phyloP scores from a whole-genome alignment of 1,284 basidiomycete genomes.

The Ustilago sp. region DNA sequence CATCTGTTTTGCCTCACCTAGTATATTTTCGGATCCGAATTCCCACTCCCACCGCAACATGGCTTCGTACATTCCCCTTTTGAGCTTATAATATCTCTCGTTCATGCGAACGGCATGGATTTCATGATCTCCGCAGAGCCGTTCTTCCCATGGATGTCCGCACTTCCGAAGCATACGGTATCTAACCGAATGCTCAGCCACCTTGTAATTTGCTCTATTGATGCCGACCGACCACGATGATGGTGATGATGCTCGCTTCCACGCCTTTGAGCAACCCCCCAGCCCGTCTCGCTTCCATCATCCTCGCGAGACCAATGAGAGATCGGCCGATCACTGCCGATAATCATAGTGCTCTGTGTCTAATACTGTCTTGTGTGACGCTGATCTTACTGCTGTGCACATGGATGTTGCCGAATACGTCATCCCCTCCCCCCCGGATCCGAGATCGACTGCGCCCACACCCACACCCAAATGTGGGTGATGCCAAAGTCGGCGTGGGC shows the following conservation, averaged over 20 bases:
- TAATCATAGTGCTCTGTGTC: not conserved
- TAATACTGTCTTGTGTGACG: too few relatives aligned
- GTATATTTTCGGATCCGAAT: not conserved
- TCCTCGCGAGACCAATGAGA: not conserved
- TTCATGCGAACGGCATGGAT: slow-evolving; percentile 1
- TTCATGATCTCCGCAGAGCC: slow-evolving; percentile 3
- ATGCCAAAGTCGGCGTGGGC: not conserved
- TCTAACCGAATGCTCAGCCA: not conserved
- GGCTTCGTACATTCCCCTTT: not conserved
- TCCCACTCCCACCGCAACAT: not conserved
- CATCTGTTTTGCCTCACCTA: not conserved
- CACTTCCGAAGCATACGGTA: not conserved
- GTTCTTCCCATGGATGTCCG: slow-evolving; percentile 2
- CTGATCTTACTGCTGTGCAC: too few relatives aligned
- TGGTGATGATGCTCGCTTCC: not conserved
- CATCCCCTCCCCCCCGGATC: not conserved
- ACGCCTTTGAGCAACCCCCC: not conserved
- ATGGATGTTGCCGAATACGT: too few relatives aligned
- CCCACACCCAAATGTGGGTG: not conserved
- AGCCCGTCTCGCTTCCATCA: not conserved
- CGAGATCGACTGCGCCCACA: not conserved
- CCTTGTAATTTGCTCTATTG: not conserved
- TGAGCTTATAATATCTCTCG: not conserved
- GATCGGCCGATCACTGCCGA: not conserved
- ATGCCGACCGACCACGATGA: too few relatives aligned